A percentile compares a stretch with the other conserved stretches of the same genome.
Conservation (phyloP, 441 rosid species). For the Dalechampia spathulata region DNA sequence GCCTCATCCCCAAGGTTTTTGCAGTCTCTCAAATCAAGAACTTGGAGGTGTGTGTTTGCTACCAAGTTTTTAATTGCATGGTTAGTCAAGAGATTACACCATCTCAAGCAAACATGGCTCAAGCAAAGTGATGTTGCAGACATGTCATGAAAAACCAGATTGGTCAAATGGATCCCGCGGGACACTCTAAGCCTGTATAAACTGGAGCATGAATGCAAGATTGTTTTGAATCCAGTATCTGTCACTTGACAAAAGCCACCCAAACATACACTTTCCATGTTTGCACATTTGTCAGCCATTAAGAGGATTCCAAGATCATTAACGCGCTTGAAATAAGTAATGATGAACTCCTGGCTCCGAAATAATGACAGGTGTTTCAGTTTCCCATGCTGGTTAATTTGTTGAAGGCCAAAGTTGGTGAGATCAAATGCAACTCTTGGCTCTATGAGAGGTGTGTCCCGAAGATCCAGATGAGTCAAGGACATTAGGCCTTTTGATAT, state of each 20-base stretch:
- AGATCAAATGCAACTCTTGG: constrained; percentile 66
- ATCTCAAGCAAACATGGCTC: constrained; percentile 75
- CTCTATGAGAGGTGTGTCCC: constrained; percentile 73
- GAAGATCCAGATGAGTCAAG: constrained; percentile 74
- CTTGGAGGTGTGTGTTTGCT: constrained; percentile 43
- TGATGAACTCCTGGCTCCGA: constrained; percentile 68
- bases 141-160: constrained; percentile 85
- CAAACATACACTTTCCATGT: constrained; percentile 76
- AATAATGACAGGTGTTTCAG: constrained; percentile 74
- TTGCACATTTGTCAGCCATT: constrained; percentile 77
- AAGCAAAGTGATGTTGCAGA: constrained; percentile 69
- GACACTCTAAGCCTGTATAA: constrained; percentile 71
- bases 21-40: constrained; percentile 76
- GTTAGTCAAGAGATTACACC: constrained; percentile 76
- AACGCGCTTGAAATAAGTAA: constrained; percentile 67
- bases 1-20: constrained; percentile 71
- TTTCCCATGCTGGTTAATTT: constrained; percentile 67
- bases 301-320: constrained; percentile 87
- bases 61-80: constrained; percentile 55
- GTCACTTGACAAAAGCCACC: constrained; percentile 91
- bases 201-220: constrained; percentile 76
- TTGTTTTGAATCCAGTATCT: constrained; percentile 75
- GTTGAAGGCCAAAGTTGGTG: constrained; percentile 76
- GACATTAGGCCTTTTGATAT: constrained; percentile 60
- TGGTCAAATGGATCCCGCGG: constrained; percentile 64